Percentiles rank a stretch among this genome's conserved stretches.
Conservation (phyloP, 2,329 filamentous ascomycete species). For the Claviceps sp. region DNA sequence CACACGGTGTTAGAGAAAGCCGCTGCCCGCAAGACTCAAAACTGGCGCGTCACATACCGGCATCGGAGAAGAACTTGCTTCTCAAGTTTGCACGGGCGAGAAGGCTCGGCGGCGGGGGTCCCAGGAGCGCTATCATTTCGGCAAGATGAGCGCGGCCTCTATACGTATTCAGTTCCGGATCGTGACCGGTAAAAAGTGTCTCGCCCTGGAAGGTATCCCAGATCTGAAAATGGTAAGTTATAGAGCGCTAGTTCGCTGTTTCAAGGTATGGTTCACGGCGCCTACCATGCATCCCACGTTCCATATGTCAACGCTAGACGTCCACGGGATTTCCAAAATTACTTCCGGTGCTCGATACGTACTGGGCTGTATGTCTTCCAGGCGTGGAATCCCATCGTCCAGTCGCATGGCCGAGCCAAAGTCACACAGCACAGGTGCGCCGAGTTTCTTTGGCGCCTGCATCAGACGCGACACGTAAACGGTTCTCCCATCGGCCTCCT, state of each 20-base stretch:
- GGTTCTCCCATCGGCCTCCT: conserved; percentile 23
- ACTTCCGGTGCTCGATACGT: conserved; percentile 32
- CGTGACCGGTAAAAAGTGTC: conserved; percentile 28
- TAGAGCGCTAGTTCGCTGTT: not conserved
- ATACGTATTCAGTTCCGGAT: conserved; percentile 25
- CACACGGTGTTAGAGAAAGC: no score
- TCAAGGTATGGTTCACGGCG: not conserved
- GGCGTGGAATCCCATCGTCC: conserved; percentile 12
- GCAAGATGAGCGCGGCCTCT: conserved; percentile 32
- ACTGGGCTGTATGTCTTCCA: conserved; percentile 26
- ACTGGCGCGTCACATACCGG: conserved; percentile 13
- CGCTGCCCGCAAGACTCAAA: no score
- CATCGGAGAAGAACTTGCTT: conserved; percentile 24
- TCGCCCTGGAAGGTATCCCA: conserved; percentile 35
- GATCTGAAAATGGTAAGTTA: conserved; percentile 18
- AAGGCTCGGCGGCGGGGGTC: conserved; percentile 23
- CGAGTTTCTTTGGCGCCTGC: conserved; percentile 16
- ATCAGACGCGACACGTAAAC: conserved; percentile 31
- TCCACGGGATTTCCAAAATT: conserved; percentile 31
- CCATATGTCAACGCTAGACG: conserved; percentile 37
- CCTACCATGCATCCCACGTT: conserved; percentile 35
- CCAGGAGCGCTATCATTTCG: conserved; percentile 22
- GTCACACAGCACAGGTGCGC: conserved; percentile 31
- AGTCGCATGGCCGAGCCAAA: conserved; percentile 32
- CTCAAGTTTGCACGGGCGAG: conserved; percentile 18